Percentiles rank a stretch among this genome's conserved stretches.
Conservation (phyloP, 1,284 basidiomycete species). For the Trichosporon sp. region DNA sequence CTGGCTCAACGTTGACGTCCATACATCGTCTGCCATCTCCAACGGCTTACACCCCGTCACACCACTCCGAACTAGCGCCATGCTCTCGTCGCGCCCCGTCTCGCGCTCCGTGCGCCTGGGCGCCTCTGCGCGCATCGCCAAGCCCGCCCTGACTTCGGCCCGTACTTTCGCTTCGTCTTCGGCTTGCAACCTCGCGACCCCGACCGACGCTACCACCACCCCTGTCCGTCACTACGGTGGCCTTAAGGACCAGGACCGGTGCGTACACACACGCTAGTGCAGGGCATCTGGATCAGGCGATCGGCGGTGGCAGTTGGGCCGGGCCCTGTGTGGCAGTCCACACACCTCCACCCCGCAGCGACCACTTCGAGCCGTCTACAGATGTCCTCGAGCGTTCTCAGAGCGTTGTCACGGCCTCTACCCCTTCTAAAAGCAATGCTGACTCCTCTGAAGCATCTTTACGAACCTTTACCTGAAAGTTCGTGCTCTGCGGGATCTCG, state of each 20-base stretch:
- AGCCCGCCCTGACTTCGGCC: neutral
- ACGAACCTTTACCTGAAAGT: neutral
- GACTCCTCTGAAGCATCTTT: neutral
- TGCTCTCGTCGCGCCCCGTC: constrained; percentile 4
- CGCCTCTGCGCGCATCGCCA: neutral
- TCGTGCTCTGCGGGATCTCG: neutral
- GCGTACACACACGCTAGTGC: neutral
- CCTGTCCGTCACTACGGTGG: constrained; percentile 84
- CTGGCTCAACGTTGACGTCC: neutral
- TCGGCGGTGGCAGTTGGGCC: neutral
- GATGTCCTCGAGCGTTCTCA: neutral
- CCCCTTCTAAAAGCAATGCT: neutral
- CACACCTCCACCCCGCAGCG: neutral
- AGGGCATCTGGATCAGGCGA: neutral
- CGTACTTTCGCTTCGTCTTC: constrained; percentile 14
- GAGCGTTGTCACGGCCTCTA: too few relatives aligned
- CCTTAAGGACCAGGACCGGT: constrained; percentile 83
- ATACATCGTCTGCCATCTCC: neutral
- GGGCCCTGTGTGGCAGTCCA: neutral
- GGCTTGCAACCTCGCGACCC: constrained; percentile 60
- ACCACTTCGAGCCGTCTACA: neutral
- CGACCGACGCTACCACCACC: constrained; percentile 54
- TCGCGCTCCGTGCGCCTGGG: constrained; percentile 3
- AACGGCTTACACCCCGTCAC: neutral
- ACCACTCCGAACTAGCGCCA: neutral